Conservation (phyloP, 1,284 basidiomycete species). For the Cutaneotrichosporon cyanovorans region DNA sequence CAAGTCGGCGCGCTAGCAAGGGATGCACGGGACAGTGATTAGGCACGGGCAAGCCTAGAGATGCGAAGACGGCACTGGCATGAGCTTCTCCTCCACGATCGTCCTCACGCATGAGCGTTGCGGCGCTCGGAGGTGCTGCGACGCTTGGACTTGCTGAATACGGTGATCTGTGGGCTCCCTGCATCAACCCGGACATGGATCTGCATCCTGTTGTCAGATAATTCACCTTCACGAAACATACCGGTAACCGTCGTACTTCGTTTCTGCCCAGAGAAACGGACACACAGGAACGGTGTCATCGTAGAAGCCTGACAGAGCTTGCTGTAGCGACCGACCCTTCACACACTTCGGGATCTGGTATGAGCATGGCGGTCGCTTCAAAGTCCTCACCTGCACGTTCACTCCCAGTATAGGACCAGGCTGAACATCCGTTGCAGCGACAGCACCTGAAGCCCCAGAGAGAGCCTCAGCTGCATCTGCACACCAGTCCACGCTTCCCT, state of each 20-base stretch:
- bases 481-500: constrained; percentile 56
- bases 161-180: constrained; percentile 53
- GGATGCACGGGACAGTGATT: constrained; percentile 19
- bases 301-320: constrained; percentile 53
- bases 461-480: constrained; percentile 51
- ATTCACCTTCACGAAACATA: constrained; percentile 27
- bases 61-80: constrained; percentile 55
- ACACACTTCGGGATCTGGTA: constrained; percentile 68
- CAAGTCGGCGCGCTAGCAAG: constrained; percentile 6
- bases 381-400: constrained; percentile 51
- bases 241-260: constrained; percentile 83
- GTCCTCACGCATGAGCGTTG: constrained; percentile 58
- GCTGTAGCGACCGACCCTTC: constrained; percentile 57
- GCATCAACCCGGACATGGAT: constrained; percentile 60
- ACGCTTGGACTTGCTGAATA: constrained; percentile 76
- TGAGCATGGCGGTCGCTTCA: neutral
- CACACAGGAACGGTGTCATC: neutral
- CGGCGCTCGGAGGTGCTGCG: constrained; percentile 67
- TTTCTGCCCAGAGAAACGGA: constrained; percentile 65
- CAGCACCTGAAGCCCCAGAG: constrained; percentile 6
- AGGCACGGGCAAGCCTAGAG: constrained; percentile 52
- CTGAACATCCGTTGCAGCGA: neutral
- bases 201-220: constrained; percentile 52
- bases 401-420: constrained; percentile 49
- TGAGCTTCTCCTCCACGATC: constrained; percentile 14